Conservation (phyloP, 164 flowering plant species). For the Vitis rupestris region DNA sequence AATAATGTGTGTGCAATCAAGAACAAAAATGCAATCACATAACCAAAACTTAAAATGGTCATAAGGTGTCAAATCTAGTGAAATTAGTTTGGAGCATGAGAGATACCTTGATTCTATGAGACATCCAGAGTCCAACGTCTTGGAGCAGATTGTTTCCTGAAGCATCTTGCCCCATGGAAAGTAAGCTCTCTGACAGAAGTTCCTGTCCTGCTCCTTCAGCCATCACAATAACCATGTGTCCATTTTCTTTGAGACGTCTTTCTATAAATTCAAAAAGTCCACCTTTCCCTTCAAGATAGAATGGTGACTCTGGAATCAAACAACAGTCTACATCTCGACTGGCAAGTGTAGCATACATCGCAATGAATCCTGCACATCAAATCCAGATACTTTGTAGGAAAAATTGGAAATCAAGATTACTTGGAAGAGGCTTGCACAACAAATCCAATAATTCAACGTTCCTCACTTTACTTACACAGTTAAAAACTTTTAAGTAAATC, state of each 20-base stretch:
- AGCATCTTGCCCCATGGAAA: conserved; percentile 45
- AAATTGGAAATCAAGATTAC: not conserved
- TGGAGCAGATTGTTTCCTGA: conserved; percentile 57
- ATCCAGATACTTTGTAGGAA: not conserved
- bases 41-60: not conserved
- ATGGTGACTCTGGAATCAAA: conserved; percentile 77
- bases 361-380: conserved; percentile 53
- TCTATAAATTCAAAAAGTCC: conserved; percentile 66
- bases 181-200: conserved; percentile 41
- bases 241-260: conserved; percentile 61
- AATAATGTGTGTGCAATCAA: too few relatives aligned
- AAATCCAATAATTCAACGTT: not conserved
- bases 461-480: conserved; percentile 2
- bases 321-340: conserved; percentile 79
- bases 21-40: not conserved
- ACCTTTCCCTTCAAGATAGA: conserved; percentile 67
- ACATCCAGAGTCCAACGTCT: conserved; percentile 67
- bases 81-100: not conserved
- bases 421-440: not conserved
- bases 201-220: conserved; percentile 85
- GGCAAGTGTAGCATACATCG: conserved; percentile 67
- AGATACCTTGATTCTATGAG: conserved; percentile 52
- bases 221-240: conserved; percentile 74
- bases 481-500: not conserved
- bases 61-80: not conserved